Base-by-base conservation (phyloP, 345 rosid species). In the Fremontodendron californicum region DNA sequence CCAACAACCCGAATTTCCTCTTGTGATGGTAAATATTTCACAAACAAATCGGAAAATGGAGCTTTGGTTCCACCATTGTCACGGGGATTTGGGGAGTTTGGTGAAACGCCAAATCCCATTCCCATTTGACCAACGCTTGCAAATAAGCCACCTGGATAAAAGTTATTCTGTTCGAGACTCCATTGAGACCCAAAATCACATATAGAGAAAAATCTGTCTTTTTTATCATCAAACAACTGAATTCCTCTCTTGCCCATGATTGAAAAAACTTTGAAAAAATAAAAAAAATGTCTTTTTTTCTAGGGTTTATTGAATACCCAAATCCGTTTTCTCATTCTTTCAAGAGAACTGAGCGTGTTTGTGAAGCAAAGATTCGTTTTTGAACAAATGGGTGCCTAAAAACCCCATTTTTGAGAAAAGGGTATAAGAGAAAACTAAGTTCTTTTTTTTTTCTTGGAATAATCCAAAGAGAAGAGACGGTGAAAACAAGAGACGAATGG, bases 71-170 rank as follows among this genome's bases (percentile, higher is more conserved):
- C 78, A 33, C 81, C 80, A 60, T 75, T 80, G 70, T 85, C 84
- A 37, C 83, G 70, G 27, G 92, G 27, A 83, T 85, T 82, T n/a
- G 90, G 84, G 67, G 81, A 49, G 78, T 77, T 79, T 11, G 83
- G 77, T 15, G 85, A 73, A 3, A 81, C 82, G 9, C 91, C 89
- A 49, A 88, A 84, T 21, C 91, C 92, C 83, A 86, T 81, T 75
- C 94, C 98, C 77, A 88, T 81, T 73, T 87, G 97, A 51, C 89
- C 86, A 55, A 94, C 93, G 78, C 93, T 83, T 0, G 98, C 97
- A 81, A 93, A 94, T 49, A 94, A 84, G 25, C 92, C 98, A 37
- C 90, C 91, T 19, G 85, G 86, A 72, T 80, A 65, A 70, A 77
- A 73, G 31, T 75, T 79, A 2, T 72, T 88, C 66, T 78, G 88